Evolutionary conservation across 371 early-diverging fungal genomes (phyloP).

Genomic region (Apophysomyces trapeziformis): DNA sequence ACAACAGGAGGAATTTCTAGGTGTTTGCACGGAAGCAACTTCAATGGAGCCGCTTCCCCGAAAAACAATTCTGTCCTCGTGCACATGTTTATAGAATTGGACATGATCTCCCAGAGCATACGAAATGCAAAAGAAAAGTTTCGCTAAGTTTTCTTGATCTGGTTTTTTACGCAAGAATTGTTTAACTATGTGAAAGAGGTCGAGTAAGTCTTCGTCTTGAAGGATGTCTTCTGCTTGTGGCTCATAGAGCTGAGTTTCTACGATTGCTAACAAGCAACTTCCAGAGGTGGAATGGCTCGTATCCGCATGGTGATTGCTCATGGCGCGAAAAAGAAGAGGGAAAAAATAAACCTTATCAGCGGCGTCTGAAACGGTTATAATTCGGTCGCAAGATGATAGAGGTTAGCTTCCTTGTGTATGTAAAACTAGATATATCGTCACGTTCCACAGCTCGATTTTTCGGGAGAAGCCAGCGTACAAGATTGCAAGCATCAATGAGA

Average conservation of each 20-base stretch:
- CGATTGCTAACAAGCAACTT: not conserved
- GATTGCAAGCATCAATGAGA: too few relatives aligned
- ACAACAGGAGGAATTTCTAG: slow-evolving; percentile 33
- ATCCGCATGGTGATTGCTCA: slow-evolving; percentile 2
- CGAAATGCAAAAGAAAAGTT: slow-evolving; percentile 46
- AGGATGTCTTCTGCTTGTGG: slow-evolving; percentile 54
- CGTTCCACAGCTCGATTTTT: too few relatives aligned
- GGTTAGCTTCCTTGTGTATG: too few relatives aligned
- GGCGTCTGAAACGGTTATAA: slow-evolving; percentile 1
- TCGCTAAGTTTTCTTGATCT: slow-evolving; percentile 41
- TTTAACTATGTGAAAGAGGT: slow-evolving; percentile 46
- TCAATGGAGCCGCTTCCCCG: slow-evolving; percentile 21
- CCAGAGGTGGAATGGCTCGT: not conserved
- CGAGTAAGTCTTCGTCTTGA: slow-evolving; percentile 46
- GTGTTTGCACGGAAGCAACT: slow-evolving; percentile 34
- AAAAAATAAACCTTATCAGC: not conserved
- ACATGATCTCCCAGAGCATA: slow-evolving; percentile 49
- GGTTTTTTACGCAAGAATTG: slow-evolving; percentile 45
- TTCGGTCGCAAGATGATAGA: too few relatives aligned
- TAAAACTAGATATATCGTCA: too few relatives aligned
- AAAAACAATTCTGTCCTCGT: slow-evolving; percentile 44
- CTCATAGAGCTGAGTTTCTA: slow-evolving; percentile 29
- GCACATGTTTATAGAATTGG: slow-evolving; percentile 39
- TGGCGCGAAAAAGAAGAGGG: slow-evolving; percentile 1
- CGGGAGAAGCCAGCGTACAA: too few relatives aligned